Percentiles rank a stretch among this genome's conserved stretches.
Evolutionary conservation across 2,329 filamentous ascomycete species (phyloP).

Genomic region (Penicillium palitans): DNA sequence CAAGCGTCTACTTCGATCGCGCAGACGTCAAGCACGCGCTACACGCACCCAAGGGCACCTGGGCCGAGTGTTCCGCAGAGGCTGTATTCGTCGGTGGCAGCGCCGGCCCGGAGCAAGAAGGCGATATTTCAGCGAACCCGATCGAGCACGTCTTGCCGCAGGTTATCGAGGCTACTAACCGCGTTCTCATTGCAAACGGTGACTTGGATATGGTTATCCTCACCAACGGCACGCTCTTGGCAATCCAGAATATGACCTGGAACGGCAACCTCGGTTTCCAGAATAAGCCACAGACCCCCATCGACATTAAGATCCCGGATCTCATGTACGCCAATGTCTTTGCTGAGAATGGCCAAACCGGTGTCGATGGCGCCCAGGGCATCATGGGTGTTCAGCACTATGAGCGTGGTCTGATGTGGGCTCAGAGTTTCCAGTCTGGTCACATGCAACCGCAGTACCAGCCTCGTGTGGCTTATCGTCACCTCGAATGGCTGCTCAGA

Average conservation of each 20-base stretch:
- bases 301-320: conserved; percentile 43
- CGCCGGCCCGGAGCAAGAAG: conserved; percentile 39
- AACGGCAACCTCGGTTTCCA: conserved; percentile 72
- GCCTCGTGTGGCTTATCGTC: conserved; percentile 66
- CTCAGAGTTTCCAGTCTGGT: conserved; percentile 43
- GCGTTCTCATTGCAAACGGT: conserved; percentile 74
- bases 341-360: conserved; percentile 61
- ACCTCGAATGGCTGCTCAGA: conserved; percentile 51
- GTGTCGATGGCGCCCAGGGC: conserved; percentile 65
- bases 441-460: conserved; percentile 61
- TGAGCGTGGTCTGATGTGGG: conserved; percentile 75
- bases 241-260: conserved; percentile 84
- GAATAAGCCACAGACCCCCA: conserved; percentile 57
- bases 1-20: conserved; percentile 69
- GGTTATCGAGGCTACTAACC: conserved; percentile 58
- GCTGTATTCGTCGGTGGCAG: conserved; percentile 48
- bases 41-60: conserved; percentile 54
- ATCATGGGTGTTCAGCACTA: conserved; percentile 70
- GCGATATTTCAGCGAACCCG: conserved; percentile 52
- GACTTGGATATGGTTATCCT: conserved; percentile 70
- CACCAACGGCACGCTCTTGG: conserved; percentile 68
- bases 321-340: conserved; percentile 55
- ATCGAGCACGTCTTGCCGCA: conserved; percentile 51
- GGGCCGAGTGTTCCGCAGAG: conserved; percentile 38
- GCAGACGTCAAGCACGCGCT: conserved; percentile 68